Evolutionary conservation across 371 early-diverging fungal genomes (phyloP).

Genomic region (Lichtheimia ornata): DNA sequence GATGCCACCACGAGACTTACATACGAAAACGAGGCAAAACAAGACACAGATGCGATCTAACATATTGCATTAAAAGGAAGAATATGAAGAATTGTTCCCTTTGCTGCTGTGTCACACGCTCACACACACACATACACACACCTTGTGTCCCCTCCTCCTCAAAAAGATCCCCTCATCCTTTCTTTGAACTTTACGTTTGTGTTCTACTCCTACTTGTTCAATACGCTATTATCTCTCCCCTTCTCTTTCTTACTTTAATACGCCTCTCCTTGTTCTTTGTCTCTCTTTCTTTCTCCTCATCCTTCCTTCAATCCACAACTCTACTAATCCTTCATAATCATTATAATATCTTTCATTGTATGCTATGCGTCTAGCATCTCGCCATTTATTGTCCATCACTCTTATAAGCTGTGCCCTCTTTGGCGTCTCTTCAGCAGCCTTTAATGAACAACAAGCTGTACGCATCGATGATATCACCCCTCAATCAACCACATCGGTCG

Average conservation of each 20-base stretch:
- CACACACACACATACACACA: no score
- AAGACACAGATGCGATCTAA: background rate
- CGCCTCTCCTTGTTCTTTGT: background rate
- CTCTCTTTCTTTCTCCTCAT: background rate
- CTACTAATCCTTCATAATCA: no score
- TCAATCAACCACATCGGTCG: slow-evolving; percentile 4
- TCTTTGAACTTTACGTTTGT: slow-evolving; percentile 1
- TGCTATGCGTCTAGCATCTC: background rate
- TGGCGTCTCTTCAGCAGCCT: background rate
- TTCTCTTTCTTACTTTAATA: slow-evolving; percentile 4
- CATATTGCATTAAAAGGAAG: background rate
- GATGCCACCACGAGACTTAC: background rate
- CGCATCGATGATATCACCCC: background rate
- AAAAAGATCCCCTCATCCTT: background rate
- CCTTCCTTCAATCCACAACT: background rate
- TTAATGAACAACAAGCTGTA: background rate
- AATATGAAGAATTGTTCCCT: slow-evolving; percentile 8
- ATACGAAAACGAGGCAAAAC: background rate
- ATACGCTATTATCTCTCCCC: background rate
- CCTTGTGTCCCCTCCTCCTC: background rate
- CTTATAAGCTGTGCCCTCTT: background rate
- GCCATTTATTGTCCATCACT: slow-evolving; percentile 1
- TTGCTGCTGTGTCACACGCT: slow-evolving; percentile 3
- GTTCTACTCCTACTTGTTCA: background rate
- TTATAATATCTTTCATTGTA: background rate